Base-by-base conservation (phyloP, 2,329 filamentous ascomycete species). In the Ascosphaera pollenicola region DNA sequence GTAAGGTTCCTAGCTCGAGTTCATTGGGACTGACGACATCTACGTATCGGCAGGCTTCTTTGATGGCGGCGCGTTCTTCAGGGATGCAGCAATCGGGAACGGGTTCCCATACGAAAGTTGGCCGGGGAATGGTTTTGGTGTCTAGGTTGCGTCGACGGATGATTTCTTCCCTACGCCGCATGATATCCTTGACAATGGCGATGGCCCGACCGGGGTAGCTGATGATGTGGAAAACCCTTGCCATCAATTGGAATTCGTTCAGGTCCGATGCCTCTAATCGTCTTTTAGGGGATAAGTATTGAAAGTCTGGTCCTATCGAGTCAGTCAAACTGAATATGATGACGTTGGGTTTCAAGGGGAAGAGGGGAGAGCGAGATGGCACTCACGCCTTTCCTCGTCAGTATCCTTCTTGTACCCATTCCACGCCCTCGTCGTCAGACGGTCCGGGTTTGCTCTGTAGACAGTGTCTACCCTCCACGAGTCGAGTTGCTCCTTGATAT, bases 31-130 rank as follows among this genome's bases (percentile, higher is more conserved):
- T 75, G 39, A 78, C 62, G 11, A 77, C 61, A 45, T 77, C 65
- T 17, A 78, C 64, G 34, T 61, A 52, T 40, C 57, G 57, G 30
- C 69, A 57, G 4, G 72, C 70, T 41, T 85, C 54, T 16, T 66
- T 53, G 41, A 70, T 70, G 16, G 62, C 65, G 0, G 61, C 52
- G 16, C 70, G 54, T 44, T 76, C 65, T 26, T 74, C 71, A 0
- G 82, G 75, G 0, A 70, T 76, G 55, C 85, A 94, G 1, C 82
- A 67, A 56, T 94, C 83, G 1, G 89, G 89, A 1, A 94, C 80
- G 1, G 89, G 89, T 54, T 98, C 89, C 87, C 87, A 98, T 39
- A 95, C 72, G 54, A 94, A 82, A 5, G 84, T 58, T 1, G 85
- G 80, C 37, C 69, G 68, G 1, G 62, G 49, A 46, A 63, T 64